Conservation (phyloP, 129 eudicot genomes). For the Pittosporum tobira region DNA sequence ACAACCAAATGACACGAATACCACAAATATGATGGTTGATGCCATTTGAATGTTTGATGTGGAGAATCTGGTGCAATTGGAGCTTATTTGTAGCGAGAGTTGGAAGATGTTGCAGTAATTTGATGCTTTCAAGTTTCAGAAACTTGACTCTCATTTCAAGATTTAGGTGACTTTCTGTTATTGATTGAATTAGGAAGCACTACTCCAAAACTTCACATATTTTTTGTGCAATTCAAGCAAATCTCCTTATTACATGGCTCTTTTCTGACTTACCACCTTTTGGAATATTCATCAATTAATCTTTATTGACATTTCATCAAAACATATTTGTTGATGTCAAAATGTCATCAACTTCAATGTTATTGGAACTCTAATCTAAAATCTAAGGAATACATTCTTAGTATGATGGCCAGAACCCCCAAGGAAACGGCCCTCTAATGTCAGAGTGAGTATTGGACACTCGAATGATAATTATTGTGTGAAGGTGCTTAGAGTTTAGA, state of each 20-base stretch:
- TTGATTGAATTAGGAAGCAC: constrained; percentile 50
- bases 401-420: too few species aligned
- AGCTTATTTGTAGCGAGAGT: constrained; percentile 35
- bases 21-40: constrained; percentile 35
- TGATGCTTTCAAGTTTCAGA: constrained; percentile 53
- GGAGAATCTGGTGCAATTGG: neutral
- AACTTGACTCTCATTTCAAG: constrained; percentile 61
- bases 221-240: neutral
- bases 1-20: constrained; percentile 48
- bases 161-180: constrained; percentile 10
- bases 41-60: constrained; percentile 25
- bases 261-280: too few species aligned
- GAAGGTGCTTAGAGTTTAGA: too few species aligned
- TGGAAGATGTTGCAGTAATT: constrained; percentile 8
- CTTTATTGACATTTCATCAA: too few species aligned
- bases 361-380: too few species aligned
- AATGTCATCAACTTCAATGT: too few species aligned
- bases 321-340: too few species aligned
- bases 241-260: neutral
- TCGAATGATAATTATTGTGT: too few species aligned
- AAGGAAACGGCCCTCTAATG: too few species aligned
- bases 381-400: too few species aligned
- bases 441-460: too few species aligned
- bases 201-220: constrained; percentile 7
- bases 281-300: too few species aligned